Evolutionary conservation across 176 grass and related monocot species (phyloP), one percentile per base, ranked within the genome.

Genomic region (Oryza meridionalis): DNA sequence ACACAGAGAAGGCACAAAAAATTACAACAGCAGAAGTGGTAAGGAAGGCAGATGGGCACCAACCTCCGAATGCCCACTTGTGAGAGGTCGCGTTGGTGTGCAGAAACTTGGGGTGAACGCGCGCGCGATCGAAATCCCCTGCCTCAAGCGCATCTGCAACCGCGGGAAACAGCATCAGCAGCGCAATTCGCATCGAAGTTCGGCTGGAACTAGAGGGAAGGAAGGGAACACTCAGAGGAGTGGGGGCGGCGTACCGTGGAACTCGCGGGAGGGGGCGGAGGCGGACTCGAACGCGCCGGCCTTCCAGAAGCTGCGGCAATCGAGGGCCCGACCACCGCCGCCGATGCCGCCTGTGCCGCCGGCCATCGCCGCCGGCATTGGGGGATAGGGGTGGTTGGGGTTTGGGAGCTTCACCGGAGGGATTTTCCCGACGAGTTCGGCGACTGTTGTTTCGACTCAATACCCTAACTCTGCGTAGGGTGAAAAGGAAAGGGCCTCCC

Each of bases 61-160:
- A 71, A 97, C 95, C 95, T 93, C 95, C 92, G 49, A 98, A 98
- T 40, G 92, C 95, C 95, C 92, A 94, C 84, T 94, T 97, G 85
- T 94, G 92, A 19, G 95, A 97, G 45, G 95, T 97, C 47, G 92
- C 92, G 47, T 95, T 98, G 69, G 95, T 95, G 88, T 98, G 95
- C 40, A 98, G 86, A 63, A 98, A 98, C 85, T 98, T 98, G 0
- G 95, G 95, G 46, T 98, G 95, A 53, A 98, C 92, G 5, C 90
- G 86, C 21, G 92, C 92, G 9, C 89, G 92, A 25, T 98, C 95
- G 80, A 98, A 94, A 77, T 94, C 92, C 32, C 70, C 88, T 12
- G 82, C 77, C 51, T 93, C 84, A 11, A 88, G 68, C 19, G 16
- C 82, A 91, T 88, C 95, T 93, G 72, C 16, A 82, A 3, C 67